phyloP scores from a whole-genome alignment of 495 filamentous ascomycete genomes.

The Talaromyces adpressus region DNA sequence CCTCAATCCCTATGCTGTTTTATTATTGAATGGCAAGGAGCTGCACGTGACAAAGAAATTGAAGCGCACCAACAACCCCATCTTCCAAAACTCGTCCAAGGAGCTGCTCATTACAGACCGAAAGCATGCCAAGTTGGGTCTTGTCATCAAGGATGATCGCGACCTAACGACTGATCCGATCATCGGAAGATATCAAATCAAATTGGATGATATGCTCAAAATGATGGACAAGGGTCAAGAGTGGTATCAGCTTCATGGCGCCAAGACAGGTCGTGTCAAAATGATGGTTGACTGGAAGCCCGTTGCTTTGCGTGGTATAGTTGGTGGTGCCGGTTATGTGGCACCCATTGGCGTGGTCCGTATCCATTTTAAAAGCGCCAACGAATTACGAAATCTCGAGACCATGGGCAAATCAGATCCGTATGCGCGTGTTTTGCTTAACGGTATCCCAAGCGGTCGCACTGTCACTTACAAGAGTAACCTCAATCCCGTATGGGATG shows the following conservation, averaged over 20 bases:
- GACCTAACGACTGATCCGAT: constrained; percentile 78
- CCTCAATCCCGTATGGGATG: constrained; percentile 92
- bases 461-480: constrained; percentile 97
- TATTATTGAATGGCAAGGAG: constrained; percentile 85
- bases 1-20: constrained; percentile 81
- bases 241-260: constrained; percentile 86
- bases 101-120: constrained; percentile 91
- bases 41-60: constrained; percentile 78
- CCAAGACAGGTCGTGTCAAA: constrained; percentile 79
- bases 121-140: constrained; percentile 78
- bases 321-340: constrained; percentile 80
- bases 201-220: constrained; percentile 85
- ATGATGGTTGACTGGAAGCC: constrained; percentile 92
- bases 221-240: constrained; percentile 88
- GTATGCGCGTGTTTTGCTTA: constrained; percentile 81
- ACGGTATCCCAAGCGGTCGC: constrained; percentile 78
- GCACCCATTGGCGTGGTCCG: constrained; percentile 92
- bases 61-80: constrained; percentile 93
- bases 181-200: constrained; percentile 88
- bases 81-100: constrained; percentile 85
- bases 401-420: constrained; percentile 95
- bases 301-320: constrained; percentile 69
- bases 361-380: constrained; percentile 80
- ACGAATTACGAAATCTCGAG: constrained; percentile 83
- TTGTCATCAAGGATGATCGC: constrained; percentile 91